These are phyloP conservation scores for Alternaria consortialis DNA, from an alignment of 2,329 filamentous ascomycete species.

Conservation along the genomic window DNA sequence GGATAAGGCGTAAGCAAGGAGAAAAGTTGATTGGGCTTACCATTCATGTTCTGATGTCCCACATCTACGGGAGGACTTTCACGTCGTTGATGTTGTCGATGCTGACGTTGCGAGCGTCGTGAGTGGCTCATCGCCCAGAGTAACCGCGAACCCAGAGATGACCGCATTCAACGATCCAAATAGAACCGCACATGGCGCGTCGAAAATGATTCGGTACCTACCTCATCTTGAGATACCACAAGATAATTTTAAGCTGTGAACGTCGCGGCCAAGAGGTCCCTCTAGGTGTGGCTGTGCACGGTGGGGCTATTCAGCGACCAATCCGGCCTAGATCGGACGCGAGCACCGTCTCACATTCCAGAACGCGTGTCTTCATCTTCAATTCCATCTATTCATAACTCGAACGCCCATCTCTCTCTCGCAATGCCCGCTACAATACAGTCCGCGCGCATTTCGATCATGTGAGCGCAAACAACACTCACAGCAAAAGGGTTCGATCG, in stretches of 20 bases:
- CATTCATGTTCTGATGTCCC: too few relatives aligned
- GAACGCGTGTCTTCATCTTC: conserved; percentile 19
- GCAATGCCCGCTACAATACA: neutral
- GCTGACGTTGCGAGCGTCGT: too few relatives aligned
- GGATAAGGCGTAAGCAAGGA: conserved; percentile 29
- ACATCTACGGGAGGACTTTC: too few relatives aligned
- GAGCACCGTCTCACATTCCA: conserved; percentile 16
- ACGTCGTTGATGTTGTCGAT: too few relatives aligned
- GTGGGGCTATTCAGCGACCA: conserved; percentile 18
- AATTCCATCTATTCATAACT: neutral
- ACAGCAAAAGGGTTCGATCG: neutral
- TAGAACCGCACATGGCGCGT: neutral
- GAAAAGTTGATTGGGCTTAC: too few relatives aligned
- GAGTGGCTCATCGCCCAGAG: too few relatives aligned
- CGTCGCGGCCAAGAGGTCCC: neutral
- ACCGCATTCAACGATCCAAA: too few relatives aligned
- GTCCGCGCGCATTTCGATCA: neutral
- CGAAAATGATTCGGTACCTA: neutral
- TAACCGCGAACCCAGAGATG: too few relatives aligned
- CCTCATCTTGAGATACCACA: neutral
- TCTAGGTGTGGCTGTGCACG: neutral
- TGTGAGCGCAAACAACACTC: neutral
- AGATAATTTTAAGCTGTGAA: neutral
- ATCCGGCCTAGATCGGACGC: conserved; percentile 14
- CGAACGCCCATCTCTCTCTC: neutral